Conservation (phyloP, 2,329 filamentous ascomycete genomes). For the Aspergillus neotritici region DNA sequence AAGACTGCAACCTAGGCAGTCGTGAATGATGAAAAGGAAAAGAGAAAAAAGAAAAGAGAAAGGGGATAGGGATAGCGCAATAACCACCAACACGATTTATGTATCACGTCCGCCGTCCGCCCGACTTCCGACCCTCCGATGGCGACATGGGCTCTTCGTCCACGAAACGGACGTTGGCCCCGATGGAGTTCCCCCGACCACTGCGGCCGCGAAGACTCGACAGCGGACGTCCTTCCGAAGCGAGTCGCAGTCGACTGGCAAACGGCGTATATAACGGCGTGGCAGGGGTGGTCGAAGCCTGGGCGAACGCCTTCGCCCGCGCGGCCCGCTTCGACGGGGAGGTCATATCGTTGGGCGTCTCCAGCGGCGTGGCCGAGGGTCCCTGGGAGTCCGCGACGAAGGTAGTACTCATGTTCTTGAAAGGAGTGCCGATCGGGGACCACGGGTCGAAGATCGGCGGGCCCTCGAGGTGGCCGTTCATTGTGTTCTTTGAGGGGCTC, state of each 20-base stretch:
- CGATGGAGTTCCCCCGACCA: constrained; percentile 24
- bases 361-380: constrained; percentile 32
- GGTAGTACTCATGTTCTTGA: constrained; percentile 29
- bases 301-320: constrained; percentile 36
- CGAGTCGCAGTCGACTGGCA: constrained; percentile 34
- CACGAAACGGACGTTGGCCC: constrained; percentile 38
- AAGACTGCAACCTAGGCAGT: too few relatives aligned
- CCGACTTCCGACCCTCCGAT: constrained; percentile 34
- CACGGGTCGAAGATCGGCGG: constrained; percentile 31
- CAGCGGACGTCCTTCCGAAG: constrained; percentile 11
- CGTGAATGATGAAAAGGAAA: background rate
- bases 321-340: constrained; percentile 45
- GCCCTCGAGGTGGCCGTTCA: constrained; percentile 13
- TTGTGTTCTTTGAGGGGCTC: constrained; percentile 20
- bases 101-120: constrained; percentile 26
- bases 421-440: constrained; percentile 32
- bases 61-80: constrained; percentile 3
- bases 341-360: constrained; percentile 39
- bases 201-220: constrained; percentile 22
- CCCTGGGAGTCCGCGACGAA: constrained; percentile 28
- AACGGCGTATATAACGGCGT: constrained; percentile 42
- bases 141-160: constrained; percentile 39
- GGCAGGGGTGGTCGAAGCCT: constrained; percentile 42
- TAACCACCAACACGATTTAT: constrained; percentile 3
- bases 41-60: background rate